Percentiles rank a stretch among this genome's conserved stretches.
phyloP scores from a whole-genome alignment of 2,329 filamentous ascomycete genomes.

The Sporothrix curviconia region DNA sequence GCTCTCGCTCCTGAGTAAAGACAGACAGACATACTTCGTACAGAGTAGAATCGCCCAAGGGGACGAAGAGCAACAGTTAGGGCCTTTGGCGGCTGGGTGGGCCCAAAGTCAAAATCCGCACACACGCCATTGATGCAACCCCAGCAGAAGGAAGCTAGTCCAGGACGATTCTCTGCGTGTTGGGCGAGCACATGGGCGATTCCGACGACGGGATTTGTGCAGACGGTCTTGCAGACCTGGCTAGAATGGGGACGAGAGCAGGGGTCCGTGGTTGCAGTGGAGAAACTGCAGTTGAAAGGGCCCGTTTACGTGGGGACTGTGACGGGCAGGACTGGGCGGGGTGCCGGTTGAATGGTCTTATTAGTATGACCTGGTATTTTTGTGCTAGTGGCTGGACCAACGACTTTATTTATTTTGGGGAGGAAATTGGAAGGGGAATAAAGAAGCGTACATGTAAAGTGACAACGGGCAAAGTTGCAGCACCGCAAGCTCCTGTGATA shows the following conservation, averaged over 20 bases:
- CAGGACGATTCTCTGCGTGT: conserved; percentile 10
- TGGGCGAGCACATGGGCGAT: conserved; percentile 17
- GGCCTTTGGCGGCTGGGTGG: not conserved
- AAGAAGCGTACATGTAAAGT: not conserved
- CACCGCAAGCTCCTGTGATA: not conserved
- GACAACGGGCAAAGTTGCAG: not conserved
- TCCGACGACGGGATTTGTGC: conserved; percentile 19
- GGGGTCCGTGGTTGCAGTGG: conserved; percentile 1
- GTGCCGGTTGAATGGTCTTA: not conserved
- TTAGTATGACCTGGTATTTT: no score
- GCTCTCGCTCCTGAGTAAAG: no score
- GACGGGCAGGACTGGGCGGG: not conserved
- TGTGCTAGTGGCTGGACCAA: not conserved
- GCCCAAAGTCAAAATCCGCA: not conserved
- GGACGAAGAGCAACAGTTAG: not conserved
- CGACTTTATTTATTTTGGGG: no score
- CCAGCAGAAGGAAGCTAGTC: conserved; percentile 1
- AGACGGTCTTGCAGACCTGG: not conserved
- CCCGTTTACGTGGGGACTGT: not conserved
- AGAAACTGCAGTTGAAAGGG: not conserved
- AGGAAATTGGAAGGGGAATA: not conserved
- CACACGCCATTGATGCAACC: conserved; percentile 1
- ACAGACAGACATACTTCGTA: not conserved
- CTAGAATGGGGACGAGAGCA: not conserved
- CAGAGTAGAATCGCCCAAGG: not conserved